Conservation (phyloP, 345 rosid species). For the Salix dunnii region DNA sequence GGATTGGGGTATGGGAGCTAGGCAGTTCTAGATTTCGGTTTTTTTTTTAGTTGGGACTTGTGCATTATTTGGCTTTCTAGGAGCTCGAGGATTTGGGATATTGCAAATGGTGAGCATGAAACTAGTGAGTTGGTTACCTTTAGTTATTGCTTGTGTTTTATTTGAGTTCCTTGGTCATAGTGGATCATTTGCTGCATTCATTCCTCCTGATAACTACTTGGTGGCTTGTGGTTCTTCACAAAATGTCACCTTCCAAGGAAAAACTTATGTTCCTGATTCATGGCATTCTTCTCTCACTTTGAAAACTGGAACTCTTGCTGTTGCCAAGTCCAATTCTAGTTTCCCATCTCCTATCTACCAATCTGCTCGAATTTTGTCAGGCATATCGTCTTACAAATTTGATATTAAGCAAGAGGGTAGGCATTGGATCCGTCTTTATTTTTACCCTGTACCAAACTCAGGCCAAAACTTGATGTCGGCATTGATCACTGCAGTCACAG, state of each 20-base stretch:
- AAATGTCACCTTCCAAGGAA: slow-evolving; percentile 60
- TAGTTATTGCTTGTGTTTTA: slow-evolving; percentile 36
- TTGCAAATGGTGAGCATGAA: slow-evolving; percentile 43
- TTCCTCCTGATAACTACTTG: slow-evolving; percentile 74
- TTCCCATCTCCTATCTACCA: slow-evolving; percentile 57
- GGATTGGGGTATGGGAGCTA: background rate
- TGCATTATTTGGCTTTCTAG: background rate
- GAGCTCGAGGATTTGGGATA: slow-evolving; percentile 25
- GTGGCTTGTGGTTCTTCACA: slow-evolving; percentile 80
- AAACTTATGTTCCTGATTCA: slow-evolving; percentile 77
- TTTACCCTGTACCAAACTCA: slow-evolving; percentile 55
- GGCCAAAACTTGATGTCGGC: slow-evolving; percentile 57
- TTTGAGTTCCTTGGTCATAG: slow-evolving; percentile 35
- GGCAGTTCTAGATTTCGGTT: background rate
- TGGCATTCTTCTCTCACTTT: slow-evolving; percentile 49
- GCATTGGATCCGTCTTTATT: slow-evolving; percentile 98
- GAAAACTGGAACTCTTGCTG: slow-evolving; percentile 50
- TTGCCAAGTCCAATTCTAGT: slow-evolving; percentile 47
- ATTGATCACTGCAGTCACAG: slow-evolving; percentile 58
- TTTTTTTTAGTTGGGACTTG: slow-evolving; percentile 16
- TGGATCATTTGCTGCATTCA: slow-evolving; percentile 42
- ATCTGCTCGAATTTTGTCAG: slow-evolving; percentile 76
- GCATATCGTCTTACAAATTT: slow-evolving; percentile 66
- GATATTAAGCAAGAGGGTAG: slow-evolving; percentile 60
- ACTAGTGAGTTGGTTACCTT: slow-evolving; percentile 26